Base-by-base conservation (phyloP, 257 asterid genomes). In the Nicotiana attenuata region DNA sequence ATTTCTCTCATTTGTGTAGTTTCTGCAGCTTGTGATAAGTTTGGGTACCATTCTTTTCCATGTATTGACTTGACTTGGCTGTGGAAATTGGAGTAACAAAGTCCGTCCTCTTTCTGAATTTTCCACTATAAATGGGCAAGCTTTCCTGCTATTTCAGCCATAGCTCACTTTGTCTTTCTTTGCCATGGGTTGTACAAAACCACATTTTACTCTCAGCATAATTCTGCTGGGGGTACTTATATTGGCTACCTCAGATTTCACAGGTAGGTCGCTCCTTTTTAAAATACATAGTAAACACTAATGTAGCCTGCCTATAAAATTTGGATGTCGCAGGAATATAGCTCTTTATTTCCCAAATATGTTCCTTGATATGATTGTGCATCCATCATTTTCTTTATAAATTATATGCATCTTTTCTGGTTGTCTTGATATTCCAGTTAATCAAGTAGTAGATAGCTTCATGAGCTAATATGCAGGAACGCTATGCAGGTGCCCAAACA, bases 401-500 rank as follows among this genome's bases (percentile, higher is more conserved):
- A 56, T 56, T 56, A 56, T 60, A 60, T 60, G 29, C 16, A 20
- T 60, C 11, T 24, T 29, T 56, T 19, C 24, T 56, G 24, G 63
- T 20, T 60, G 16, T 60, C 15, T 20, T 60, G 15, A 60, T 9
- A n/a, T 9, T 59, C 22, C 65, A 7, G 14, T 59, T n/a, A 29
- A 59, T 9, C 29, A n/a, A 59, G 15, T 20, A 59, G 15, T 59
- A 59, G 29, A 59, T n/a, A 59, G 65, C 10, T 10, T 60, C 16
- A 10, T 20, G 66, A 60, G 31, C 29, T 60, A 60, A 60, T 60
- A 22, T 24, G 24, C 7, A 22, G 16, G 22, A 60, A 22, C 11
- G 66, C 14, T 5, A 69, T 41, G 17, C 59, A 69, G 78, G 57
- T 11, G 78, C 78, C 20, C 89, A 82, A 45, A 86, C 81, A 10